A percentile compares a stretch with the other conserved stretches of the same genome.
phyloP scores from a whole-genome alignment of 2,329 filamentous ascomycete species.

The Aspergillus sp. region DNA sequence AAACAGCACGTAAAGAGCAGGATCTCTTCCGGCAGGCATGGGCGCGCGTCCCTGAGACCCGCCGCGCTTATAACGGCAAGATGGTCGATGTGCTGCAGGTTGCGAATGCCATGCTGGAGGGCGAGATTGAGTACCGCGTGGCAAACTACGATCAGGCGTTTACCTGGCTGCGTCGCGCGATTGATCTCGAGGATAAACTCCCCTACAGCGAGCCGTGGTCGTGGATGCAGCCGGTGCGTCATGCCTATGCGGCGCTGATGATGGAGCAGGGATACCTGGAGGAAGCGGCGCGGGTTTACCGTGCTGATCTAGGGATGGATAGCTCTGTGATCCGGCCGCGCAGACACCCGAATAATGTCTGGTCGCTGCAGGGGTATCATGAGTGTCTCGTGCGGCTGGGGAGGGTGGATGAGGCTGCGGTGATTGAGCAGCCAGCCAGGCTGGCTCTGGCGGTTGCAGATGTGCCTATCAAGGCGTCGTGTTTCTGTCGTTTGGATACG shows the following conservation, averaged over 20 bases:
- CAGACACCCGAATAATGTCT: constrained; percentile 71
- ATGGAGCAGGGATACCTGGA: constrained; percentile 63
- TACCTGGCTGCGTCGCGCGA: constrained; percentile 56
- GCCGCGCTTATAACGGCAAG: constrained; percentile 69
- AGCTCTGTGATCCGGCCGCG: constrained; percentile 62
- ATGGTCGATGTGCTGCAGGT: constrained; percentile 64
- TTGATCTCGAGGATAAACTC: constrained; percentile 61
- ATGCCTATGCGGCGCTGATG: constrained; percentile 68
- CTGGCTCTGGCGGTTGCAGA: constrained; percentile 52
- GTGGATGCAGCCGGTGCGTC: constrained; percentile 74
- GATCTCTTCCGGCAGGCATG: constrained; percentile 54
- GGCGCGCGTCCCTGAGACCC: constrained; percentile 54
- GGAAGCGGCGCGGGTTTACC: constrained; percentile 59
- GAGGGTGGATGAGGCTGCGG: constrained; percentile 46
- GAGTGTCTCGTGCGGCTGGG: constrained; percentile 65
- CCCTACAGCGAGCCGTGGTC: constrained; percentile 75
- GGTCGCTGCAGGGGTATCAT: constrained; percentile 71
- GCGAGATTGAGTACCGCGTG: constrained; percentile 70
- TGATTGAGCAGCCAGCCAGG: constrained; percentile 35
- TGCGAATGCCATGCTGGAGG: constrained; percentile 65
- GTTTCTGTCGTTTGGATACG: constrained; percentile 49
- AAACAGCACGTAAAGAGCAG: constrained; percentile 56
- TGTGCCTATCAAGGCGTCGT: constrained; percentile 58
- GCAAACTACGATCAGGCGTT: constrained; percentile 61
- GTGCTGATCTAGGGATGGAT: constrained; percentile 61